These are phyloP conservation scores for Thyridium curvatum DNA, from an alignment of 2,329 filamentous ascomycete species.

Conservation along the genomic window DNA sequence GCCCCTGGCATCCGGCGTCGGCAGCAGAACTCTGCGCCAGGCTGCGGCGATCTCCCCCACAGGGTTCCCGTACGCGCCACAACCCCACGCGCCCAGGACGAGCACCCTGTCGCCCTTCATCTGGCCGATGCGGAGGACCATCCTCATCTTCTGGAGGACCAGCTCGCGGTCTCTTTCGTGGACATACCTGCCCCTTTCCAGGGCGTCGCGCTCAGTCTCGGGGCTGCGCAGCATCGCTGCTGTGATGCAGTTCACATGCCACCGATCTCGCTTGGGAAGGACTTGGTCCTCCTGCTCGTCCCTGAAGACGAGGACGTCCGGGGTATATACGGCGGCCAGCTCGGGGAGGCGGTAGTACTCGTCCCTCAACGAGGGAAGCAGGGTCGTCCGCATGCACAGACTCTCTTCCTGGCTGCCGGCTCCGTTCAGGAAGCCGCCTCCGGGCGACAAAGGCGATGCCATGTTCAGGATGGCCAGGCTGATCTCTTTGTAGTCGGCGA, in stretches of 20 bases:
- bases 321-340: slow-evolving; percentile 47
- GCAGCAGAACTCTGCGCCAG: slow-evolving; percentile 40
- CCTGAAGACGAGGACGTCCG: slow-evolving; percentile 54
- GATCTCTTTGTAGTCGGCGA: slow-evolving; percentile 8
- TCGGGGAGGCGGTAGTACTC: slow-evolving; percentile 55
- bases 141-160: slow-evolving; percentile 48
- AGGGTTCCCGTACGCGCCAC: slow-evolving; percentile 58
- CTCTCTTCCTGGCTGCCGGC: slow-evolving; percentile 56
- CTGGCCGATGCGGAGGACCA: slow-evolving; percentile 46
- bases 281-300: background rate
- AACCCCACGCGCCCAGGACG: slow-evolving; percentile 60
- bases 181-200: too few relatives aligned
- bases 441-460: slow-evolving; percentile 55
- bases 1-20: slow-evolving; percentile 2
- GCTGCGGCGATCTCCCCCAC: slow-evolving; percentile 49
- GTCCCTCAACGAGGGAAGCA: slow-evolving; percentile 51
- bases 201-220: too few relatives aligned
- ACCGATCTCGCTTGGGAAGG: background rate
- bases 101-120: slow-evolving; percentile 38
- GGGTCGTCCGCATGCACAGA: slow-evolving; percentile 53
- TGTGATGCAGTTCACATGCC: too few relatives aligned
- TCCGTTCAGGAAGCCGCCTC: slow-evolving; percentile 55
- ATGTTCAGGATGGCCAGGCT: slow-evolving; percentile 54
- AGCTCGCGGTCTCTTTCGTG: slow-evolving; percentile 36
- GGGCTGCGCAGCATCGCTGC: too few relatives aligned